Evolutionary conservation across 495 filamentous ascomycete species (phyloP), one percentile per base, ranked within the genome.

Genomic region (Thermochaetoides thermophila): DNA sequence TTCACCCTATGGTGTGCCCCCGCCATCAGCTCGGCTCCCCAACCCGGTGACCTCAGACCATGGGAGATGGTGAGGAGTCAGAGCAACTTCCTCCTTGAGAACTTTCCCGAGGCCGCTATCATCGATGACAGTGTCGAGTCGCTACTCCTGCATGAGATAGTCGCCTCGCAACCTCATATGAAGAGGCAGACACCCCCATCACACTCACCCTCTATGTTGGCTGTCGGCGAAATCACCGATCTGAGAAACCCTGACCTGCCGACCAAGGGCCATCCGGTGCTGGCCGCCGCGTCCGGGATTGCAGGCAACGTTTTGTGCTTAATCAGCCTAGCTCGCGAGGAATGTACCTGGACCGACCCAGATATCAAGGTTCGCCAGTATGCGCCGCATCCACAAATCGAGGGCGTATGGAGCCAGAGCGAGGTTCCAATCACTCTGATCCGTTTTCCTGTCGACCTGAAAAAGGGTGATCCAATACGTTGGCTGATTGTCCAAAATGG

Each of bases 401-500:
- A 44, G 12, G 48, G 50, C 14, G 47, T 78, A 49, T 78, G 74
- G 71, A 52, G 42, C 21, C 67, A 34, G 15, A 20, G 30, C 10
- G 33, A 15, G 0, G 18, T 29, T 0, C 68, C 74, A 5, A 74
- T 91, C 37, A 67, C 64, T 26, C 69, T 81, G 45, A 55, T 93
- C 18, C 70, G 69, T 42, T 84, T 79, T 49, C 65, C 73, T 12
- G 51, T 65, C 23, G 53, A 69, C 22, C 27, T 52, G 10, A 63
- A 65, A 13, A 57, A 54, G 27, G 56, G 61, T 18, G 52, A 63
- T 11, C 56, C 62, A 7, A 55, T 51, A 17, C 54, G 60, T 32
- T 80, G 73, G 67, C 56, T 85, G 42, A 64, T 78, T 13, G 68
- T 76, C 23, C 73, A 78, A 19, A 69, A 72, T 26, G 49, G 59